Percentiles rank a stretch among this genome's conserved stretches.
These are phyloP conservation scores for Dictyostelium citrinum DNA, from an alignment of 78 protist genomes.

Conservation along the genomic window DNA sequence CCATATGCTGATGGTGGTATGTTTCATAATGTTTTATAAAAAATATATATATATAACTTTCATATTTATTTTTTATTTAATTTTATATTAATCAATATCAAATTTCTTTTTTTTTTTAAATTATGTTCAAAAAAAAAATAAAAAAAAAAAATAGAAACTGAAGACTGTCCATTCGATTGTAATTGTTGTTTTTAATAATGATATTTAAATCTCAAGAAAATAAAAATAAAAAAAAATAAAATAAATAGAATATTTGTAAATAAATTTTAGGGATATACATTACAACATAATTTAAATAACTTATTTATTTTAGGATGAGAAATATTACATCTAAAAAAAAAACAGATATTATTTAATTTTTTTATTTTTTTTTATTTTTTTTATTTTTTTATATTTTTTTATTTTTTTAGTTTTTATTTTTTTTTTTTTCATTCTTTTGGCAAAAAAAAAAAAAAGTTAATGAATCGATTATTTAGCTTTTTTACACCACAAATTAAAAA, in stretches of 20 bases:
- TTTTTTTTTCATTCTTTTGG: not conserved
- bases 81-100: not conserved
- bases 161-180: slow-evolving; percentile 57
- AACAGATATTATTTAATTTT: not conserved
- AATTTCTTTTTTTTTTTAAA: no score
- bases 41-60: not conserved
- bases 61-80: not conserved
- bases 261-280: no score
- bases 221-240: not conserved
- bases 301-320: no score
- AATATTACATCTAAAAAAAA: no score
- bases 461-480: not conserved
- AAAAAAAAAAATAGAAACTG: not conserved
- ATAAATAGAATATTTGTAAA: no score
- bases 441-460: not conserved
- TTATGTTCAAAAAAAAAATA: no score
- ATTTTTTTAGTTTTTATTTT: not conserved
- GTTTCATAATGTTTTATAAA: not conserved
- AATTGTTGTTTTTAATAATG: slow-evolving; percentile 12
- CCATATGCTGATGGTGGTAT: slow-evolving; percentile 10
- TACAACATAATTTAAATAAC: no score
- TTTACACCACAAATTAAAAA: not conserved
- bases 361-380: not conserved
- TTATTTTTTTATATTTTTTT: not conserved
- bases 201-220: not conserved